Conservation (phyloP, 305 asterid genomes). For the Fraxinus platypoda region DNA sequence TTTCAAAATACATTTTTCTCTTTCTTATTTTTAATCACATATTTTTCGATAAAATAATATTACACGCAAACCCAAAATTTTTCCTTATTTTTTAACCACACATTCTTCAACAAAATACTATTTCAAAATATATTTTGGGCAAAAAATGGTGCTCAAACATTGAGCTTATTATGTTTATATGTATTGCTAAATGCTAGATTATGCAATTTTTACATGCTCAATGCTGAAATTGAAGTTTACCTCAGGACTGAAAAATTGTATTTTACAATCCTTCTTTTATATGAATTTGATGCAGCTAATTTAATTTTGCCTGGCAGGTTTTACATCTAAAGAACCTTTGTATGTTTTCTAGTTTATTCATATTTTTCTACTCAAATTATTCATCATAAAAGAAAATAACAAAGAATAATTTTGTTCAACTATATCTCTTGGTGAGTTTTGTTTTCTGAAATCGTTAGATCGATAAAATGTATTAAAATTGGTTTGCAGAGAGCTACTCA, state of each 20-base stretch:
- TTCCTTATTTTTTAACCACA: too few species aligned
- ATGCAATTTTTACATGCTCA: background rate
- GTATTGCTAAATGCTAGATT: background rate
- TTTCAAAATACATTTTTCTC: too few species aligned
- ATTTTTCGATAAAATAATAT: too few species aligned
- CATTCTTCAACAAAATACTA: too few species aligned
- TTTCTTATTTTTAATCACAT: too few species aligned
- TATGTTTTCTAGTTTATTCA: constrained; percentile 1
- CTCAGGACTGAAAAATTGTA: background rate
- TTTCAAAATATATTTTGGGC: too few species aligned
- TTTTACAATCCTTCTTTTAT: background rate
- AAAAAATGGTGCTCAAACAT: too few species aligned
- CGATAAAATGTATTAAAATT: background rate
- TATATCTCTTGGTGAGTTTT: background rate
- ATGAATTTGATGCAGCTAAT: background rate
- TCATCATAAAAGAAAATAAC: background rate
- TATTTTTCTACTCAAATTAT: background rate
- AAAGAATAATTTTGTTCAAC: background rate
- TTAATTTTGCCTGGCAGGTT: background rate
- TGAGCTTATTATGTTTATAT: background rate
- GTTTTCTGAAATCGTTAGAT: background rate
- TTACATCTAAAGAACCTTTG: constrained; percentile 1
- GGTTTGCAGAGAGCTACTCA: constrained; percentile 8
- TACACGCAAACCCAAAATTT: too few species aligned
- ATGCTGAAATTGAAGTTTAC: background rate